Evolutionary conservation across 805 yeast genomes (phyloP).

Genomic region (Kazachstania africana): DNA sequence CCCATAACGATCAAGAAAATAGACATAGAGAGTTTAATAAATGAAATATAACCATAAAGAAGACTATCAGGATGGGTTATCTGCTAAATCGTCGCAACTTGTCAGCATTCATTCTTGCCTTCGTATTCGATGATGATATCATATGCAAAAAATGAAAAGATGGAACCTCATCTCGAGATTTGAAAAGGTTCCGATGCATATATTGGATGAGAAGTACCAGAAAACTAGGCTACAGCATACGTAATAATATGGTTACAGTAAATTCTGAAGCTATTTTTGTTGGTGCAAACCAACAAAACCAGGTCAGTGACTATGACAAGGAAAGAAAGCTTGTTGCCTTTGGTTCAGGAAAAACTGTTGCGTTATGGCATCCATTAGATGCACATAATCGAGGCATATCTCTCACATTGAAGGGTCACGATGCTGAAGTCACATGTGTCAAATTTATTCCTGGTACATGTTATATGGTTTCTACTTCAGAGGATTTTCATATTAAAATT

Average conservation of each 20-base stretch:
- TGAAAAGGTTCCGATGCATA: no score
- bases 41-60: no score
- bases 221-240: no score
- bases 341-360: slow-evolving; percentile 58
- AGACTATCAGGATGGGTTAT: no score
- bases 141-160: neutral
- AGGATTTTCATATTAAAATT: slow-evolving; percentile 49
- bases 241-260: neutral
- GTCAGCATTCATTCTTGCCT: no score
- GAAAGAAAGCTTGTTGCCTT: slow-evolving; percentile 41
- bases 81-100: no score
- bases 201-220: no score
- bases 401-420: slow-evolving; percentile 49
- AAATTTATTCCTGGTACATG: slow-evolving; percentile 38
- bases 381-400: slow-evolving; percentile 34
- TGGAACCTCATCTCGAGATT: no score
- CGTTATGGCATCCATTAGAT: slow-evolving; percentile 55
- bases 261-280: slow-evolving; percentile 46
- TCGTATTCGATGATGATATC: neutral
- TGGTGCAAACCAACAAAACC: slow-evolving; percentile 63
- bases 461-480: slow-evolving; percentile 48
- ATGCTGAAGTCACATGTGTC: slow-evolving; percentile 55
- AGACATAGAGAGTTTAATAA: no score
- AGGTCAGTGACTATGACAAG: slow-evolving; percentile 41
- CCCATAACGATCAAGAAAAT: no score